Percentiles rank a stretch among this genome's conserved stretches.
These are phyloP conservation scores for Noccaea caerulescens DNA, from an alignment of 345 rosid species.

Conservation along the genomic window DNA sequence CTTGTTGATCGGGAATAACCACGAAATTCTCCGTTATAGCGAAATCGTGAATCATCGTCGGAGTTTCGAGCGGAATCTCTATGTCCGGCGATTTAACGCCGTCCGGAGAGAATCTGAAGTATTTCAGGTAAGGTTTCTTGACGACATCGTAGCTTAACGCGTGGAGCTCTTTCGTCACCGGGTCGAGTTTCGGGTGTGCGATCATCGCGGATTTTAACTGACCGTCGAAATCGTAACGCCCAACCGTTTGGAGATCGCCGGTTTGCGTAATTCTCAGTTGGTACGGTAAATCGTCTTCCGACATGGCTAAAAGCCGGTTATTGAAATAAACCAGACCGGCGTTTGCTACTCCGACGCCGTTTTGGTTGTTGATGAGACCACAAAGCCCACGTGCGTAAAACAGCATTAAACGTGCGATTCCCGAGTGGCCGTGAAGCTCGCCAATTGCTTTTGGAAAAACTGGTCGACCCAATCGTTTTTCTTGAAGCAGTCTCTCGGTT, in stretches of 20 bases:
- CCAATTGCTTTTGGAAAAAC: slow-evolving; percentile 92
- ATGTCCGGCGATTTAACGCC: slow-evolving; percentile 77
- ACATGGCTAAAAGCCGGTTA: slow-evolving; percentile 78
- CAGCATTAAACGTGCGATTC: slow-evolving; percentile 70
- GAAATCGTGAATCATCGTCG: slow-evolving; percentile 98
- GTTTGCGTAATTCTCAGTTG: slow-evolving; percentile 57
- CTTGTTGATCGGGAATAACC: slow-evolving; percentile 92
- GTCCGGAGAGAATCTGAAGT: slow-evolving; percentile 63
- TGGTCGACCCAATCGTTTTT: slow-evolving; percentile 55
- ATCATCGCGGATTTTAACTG: slow-evolving; percentile 80
- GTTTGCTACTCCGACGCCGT: slow-evolving; percentile 85
- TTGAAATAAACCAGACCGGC: slow-evolving; percentile 86
- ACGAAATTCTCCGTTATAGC: slow-evolving; percentile 86
- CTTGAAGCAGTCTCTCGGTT: slow-evolving; percentile 61
- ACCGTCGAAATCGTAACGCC: slow-evolving; percentile 65
- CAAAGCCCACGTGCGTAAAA: slow-evolving; percentile 70
- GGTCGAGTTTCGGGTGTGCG: slow-evolving; percentile 93
- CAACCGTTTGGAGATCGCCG: slow-evolving; percentile 76
- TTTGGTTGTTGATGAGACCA: slow-evolving; percentile 62
- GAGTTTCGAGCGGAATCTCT: slow-evolving; percentile 64
- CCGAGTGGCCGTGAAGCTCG: slow-evolving; percentile 87
- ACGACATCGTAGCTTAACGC: slow-evolving; percentile 82
- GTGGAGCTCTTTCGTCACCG: slow-evolving; percentile 68
- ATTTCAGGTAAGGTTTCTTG: slow-evolving; percentile 74
- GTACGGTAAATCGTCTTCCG: slow-evolving; percentile 91